Conservation (phyloP, 2,329 filamentous ascomycete species). For the Trichoderma sp. region DNA sequence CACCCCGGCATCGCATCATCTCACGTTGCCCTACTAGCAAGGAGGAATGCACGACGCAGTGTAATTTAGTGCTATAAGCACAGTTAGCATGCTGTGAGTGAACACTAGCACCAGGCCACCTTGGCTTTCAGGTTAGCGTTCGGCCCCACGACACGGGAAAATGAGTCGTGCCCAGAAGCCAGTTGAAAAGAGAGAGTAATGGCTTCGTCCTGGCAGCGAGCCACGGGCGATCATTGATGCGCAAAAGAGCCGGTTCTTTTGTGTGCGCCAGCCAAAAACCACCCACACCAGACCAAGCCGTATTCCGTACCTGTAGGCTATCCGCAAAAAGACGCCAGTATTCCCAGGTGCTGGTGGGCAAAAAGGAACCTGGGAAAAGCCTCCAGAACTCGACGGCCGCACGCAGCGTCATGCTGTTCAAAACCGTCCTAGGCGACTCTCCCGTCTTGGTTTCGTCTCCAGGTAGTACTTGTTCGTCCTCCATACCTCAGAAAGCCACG, state of each 20-base stretch:
- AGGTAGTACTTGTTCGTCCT: background rate
- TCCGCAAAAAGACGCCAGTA: background rate
- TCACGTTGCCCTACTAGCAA: background rate
- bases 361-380: background rate
- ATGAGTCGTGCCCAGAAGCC: conserved; percentile 14
- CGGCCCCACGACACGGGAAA: conserved; percentile 18
- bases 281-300: background rate
- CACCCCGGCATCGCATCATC: conserved; percentile 21
- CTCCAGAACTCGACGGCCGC: background rate
- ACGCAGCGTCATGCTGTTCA: background rate
- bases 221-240: background rate
- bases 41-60: conserved; percentile 2
- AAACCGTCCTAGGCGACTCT: background rate
- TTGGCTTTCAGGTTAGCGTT: background rate
- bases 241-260: background rate
- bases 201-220: background rate
- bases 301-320: background rate
- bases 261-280: background rate
- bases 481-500: background rate
- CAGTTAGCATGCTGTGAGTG: background rate
- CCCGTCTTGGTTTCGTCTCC: background rate
- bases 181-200: conserved; percentile 13
- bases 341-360: background rate
- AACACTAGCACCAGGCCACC: background rate
- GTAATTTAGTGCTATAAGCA: conserved; percentile 5